A percentile compares a stretch with the other conserved stretches of the same genome.
Evolutionary conservation across 1,284 basidiomycete species (phyloP).

Genomic region (Trichosporon sp.): DNA sequence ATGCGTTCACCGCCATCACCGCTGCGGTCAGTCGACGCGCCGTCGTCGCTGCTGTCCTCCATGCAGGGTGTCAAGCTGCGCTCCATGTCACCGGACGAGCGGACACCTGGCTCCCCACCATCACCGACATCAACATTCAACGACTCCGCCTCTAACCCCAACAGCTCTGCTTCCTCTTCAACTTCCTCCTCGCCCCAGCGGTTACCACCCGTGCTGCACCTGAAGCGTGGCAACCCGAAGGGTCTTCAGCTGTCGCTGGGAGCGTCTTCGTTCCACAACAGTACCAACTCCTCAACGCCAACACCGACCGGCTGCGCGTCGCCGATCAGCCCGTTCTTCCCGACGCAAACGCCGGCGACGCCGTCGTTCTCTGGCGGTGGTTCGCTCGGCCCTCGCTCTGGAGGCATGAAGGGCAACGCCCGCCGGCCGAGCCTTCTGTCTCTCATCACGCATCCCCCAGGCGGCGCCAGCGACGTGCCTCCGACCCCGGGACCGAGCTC

Average conservation of each 20-base stretch:
- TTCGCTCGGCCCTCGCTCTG: slow-evolving; percentile 10
- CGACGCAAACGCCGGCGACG: slow-evolving; percentile 42
- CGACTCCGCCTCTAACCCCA: not conserved
- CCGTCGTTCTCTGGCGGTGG: slow-evolving; percentile 25
- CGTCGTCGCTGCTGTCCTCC: slow-evolving; percentile 20
- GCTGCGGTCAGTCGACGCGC: slow-evolving; percentile 12
- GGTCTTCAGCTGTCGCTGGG: slow-evolving; percentile 41
- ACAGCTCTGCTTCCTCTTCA: not conserved
- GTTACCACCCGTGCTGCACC: slow-evolving; percentile 33
- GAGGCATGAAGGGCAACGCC: slow-evolving; percentile 30
- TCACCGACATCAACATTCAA: slow-evolving; percentile 12
- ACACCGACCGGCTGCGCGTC: slow-evolving; percentile 31
- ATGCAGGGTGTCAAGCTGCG: slow-evolving; percentile 30
- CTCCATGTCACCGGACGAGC: slow-evolving; percentile 5
- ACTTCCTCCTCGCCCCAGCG: slow-evolving; percentile 25
- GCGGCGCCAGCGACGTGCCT: slow-evolving; percentile 31
- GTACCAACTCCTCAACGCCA: slow-evolving; percentile 24
- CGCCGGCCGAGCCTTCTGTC: slow-evolving; percentile 46
- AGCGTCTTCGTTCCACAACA: slow-evolving; percentile 33
- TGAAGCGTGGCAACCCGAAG: slow-evolving; percentile 49
- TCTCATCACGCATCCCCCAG: slow-evolving; percentile 44
- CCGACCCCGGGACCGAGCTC: slow-evolving; percentile 39
- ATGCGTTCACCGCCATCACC: slow-evolving; percentile 10
- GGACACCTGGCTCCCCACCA: not conserved
- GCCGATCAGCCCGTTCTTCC: slow-evolving; percentile 20